phyloP scores from a whole-genome alignment of 2,329 filamentous ascomycete genomes.

The Exophiala sideris region DNA sequence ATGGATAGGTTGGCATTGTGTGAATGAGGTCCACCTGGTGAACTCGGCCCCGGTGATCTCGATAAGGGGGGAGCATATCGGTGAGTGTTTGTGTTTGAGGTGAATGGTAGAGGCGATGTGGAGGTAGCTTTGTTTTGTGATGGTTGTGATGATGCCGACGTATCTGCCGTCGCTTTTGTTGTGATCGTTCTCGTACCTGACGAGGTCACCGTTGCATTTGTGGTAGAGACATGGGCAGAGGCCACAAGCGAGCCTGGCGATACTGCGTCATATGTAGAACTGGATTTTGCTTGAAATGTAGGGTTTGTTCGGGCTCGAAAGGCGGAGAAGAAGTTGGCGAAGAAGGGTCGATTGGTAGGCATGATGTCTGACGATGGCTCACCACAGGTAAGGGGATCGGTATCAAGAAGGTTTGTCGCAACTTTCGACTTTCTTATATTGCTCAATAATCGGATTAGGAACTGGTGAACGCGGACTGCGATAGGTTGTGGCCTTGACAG shows the following conservation, averaged over 20 bases:
- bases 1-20: slow-evolving; percentile 38
- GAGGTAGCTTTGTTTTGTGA: slow-evolving; percentile 39
- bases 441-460: slow-evolving; percentile 10
- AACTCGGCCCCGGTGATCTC: slow-evolving; percentile 25
- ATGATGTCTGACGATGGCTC: slow-evolving; percentile 38
- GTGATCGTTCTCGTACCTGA: slow-evolving; percentile 47
- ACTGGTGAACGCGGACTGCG: slow-evolving; percentile 5
- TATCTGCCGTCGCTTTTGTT: slow-evolving; percentile 39
- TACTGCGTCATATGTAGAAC: slow-evolving; percentile 35
- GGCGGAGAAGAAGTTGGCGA: slow-evolving; percentile 64
- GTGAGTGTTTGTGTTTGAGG: slow-evolving; percentile 17
- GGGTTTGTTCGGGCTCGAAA: slow-evolving; percentile 60
- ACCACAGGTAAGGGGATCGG: neutral
- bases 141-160: slow-evolving; percentile 22
- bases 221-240: slow-evolving; percentile 36
- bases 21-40: slow-evolving; percentile 30
- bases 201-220: slow-evolving; percentile 38
- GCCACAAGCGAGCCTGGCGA: slow-evolving; percentile 33
- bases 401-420: neutral
- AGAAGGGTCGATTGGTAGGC: slow-evolving; percentile 64
- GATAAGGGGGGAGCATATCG: slow-evolving; percentile 24
- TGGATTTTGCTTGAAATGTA: slow-evolving; percentile 55
- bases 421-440: neutral
- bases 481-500: slow-evolving; percentile 4
- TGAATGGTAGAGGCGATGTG: slow-evolving; percentile 22